These are phyloP conservation scores for Aspergillus calidoustus DNA, from an alignment of 2,329 filamentous ascomycete genomes.

Conservation along the genomic window DNA sequence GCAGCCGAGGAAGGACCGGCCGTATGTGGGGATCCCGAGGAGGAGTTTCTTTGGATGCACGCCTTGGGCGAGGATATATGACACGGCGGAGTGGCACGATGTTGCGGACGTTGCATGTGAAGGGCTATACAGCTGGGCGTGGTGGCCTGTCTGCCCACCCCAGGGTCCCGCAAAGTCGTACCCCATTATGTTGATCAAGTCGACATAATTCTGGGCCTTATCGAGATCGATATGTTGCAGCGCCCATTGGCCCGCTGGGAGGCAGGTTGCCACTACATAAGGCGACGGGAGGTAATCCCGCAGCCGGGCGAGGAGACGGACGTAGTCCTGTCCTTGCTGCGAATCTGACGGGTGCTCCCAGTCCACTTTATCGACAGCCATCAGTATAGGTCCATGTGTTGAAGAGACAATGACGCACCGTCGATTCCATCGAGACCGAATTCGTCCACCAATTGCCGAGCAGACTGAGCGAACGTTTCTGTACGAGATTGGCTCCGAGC, in stretches of 20 bases:
- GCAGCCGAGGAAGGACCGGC: constrained; percentile 72
- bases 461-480: constrained; percentile 72
- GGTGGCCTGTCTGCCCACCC: constrained; percentile 71
- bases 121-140: constrained; percentile 73
- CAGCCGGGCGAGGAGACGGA: constrained; percentile 68
- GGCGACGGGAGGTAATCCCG: constrained; percentile 71
- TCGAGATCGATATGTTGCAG: constrained; percentile 71
- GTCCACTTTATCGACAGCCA: constrained; percentile 62
- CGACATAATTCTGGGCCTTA: constrained; percentile 67
- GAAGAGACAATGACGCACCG: constrained; percentile 52
- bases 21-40: constrained; percentile 75
- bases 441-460: constrained; percentile 68
- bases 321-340: constrained; percentile 71
- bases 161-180: constrained; percentile 80
- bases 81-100: constrained; percentile 69
- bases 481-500: constrained; percentile 64
- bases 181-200: constrained; percentile 77
- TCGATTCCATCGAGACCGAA: constrained; percentile 78
- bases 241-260: constrained; percentile 69
- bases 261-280: constrained; percentile 72
- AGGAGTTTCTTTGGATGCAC: constrained; percentile 74
- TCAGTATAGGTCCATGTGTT: neutral
- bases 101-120: constrained; percentile 43
- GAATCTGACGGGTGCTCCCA: constrained; percentile 76
- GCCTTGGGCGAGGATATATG: constrained; percentile 67